These are phyloP conservation scores for Talaromyces sp. DNA, from an alignment of 2,329 filamentous ascomycete species.

Conservation along the genomic window DNA sequence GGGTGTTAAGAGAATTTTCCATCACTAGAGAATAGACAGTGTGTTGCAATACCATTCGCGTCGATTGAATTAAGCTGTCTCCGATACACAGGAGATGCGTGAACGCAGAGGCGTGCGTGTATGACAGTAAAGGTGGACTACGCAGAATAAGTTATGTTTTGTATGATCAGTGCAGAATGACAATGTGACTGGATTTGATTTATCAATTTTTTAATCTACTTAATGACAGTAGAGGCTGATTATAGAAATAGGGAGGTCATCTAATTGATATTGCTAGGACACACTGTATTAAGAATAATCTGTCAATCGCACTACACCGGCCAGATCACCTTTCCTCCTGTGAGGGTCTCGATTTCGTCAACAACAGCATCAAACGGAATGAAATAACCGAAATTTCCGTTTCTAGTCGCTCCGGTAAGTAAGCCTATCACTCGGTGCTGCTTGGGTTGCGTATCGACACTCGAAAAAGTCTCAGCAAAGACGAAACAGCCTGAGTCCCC, in stretches of 20 bases:
- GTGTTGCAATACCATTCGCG: too few species aligned
- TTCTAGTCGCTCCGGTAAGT: neutral
- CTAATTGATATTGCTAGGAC: neutral
- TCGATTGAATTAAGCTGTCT: too few species aligned
- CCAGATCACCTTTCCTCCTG: conserved; percentile 7
- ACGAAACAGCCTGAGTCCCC: neutral
- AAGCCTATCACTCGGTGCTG: neutral
- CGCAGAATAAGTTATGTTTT: too few species aligned
- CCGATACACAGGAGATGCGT: too few species aligned
- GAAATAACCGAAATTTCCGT: neutral
- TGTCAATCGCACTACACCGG: neutral
- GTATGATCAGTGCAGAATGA: too few species aligned
- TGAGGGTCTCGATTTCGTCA: neutral
- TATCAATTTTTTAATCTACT: neutral
- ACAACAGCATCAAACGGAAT: conserved; percentile 5
- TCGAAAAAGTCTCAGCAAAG: neutral
- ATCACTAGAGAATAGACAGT: too few species aligned
- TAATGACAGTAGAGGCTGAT: neutral
- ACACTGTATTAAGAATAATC: neutral
- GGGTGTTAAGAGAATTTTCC: too few species aligned
- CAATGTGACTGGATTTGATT: neutral
- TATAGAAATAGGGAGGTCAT: neutral
- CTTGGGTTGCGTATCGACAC: neutral
- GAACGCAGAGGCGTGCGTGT: too few species aligned
- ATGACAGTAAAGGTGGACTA: too few species aligned